These are phyloP conservation scores for Basidiobolus meristosporus DNA, from an alignment of 371 early-diverging fungal genomes.

Conservation along the genomic window DNA sequence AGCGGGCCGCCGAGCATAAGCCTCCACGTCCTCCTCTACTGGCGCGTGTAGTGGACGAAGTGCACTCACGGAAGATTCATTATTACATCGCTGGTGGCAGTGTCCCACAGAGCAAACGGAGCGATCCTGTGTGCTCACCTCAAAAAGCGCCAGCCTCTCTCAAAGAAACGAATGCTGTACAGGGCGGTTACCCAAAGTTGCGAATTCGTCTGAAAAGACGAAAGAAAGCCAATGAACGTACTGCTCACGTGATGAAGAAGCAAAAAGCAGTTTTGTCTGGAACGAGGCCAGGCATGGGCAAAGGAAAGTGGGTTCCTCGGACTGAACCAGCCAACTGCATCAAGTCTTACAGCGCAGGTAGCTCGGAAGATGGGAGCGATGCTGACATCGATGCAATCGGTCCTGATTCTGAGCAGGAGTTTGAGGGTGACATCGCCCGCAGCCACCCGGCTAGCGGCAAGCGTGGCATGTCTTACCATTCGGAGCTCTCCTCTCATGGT, in stretches of 20 bases:
- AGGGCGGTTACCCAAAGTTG: conserved; percentile 9
- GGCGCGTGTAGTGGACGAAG: conserved; percentile 46
- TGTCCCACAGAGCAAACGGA: no score
- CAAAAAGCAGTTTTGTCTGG: no score
- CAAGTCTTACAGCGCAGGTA: conserved; percentile 1
- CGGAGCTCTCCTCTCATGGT: no score
- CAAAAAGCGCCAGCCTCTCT: conserved; percentile 7
- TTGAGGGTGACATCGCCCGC: conserved; percentile 7
- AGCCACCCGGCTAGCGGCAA: no score
- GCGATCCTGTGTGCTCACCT: conserved; percentile 4
- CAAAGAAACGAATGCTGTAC: conserved; percentile 4
- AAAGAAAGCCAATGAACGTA: conserved; percentile 6
- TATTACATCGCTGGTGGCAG: conserved; percentile 48
- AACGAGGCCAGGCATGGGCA: no score
- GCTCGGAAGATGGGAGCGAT: conserved; percentile 4
- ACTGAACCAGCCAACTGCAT: no score
- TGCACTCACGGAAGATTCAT: conserved; percentile 56
- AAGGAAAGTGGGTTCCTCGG: no score
- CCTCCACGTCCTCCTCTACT: conserved; percentile 53
- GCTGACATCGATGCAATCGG: conserved; percentile 8
- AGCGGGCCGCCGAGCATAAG: conserved; percentile 47
- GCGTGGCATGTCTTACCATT: no score
- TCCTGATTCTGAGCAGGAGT: conserved; percentile 10
- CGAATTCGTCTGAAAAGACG: conserved; percentile 8
- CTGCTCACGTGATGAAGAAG: background rate